phyloP scores from a whole-genome alignment of 805 yeast genomes.

The Saturnispora dispora region DNA sequence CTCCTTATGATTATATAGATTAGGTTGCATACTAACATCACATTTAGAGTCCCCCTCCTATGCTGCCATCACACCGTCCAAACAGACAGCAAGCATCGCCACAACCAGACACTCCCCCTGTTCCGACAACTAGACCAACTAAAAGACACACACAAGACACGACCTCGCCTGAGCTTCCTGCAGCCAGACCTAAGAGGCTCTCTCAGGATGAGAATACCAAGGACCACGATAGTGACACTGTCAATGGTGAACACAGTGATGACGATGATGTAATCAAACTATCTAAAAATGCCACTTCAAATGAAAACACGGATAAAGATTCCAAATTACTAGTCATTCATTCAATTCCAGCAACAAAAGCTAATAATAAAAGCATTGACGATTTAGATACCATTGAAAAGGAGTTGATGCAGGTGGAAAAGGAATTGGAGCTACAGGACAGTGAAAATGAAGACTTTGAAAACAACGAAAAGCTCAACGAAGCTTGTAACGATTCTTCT shows the following conservation, averaged over 20 bases:
- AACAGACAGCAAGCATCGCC: conserved; percentile 9
- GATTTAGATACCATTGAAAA: conserved; percentile 2
- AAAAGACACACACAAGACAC: not conserved
- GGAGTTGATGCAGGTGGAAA: not conserved
- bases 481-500: not conserved
- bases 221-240: not conserved
- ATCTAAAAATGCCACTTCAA: not conserved
- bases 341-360: not conserved
- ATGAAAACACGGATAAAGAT: not conserved
- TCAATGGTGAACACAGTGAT: not conserved
- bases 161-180: conserved; percentile 13
- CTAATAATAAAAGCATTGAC: not conserved
- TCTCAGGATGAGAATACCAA: not conserved
- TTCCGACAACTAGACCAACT: conserved; percentile 1
- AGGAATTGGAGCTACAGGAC: not conserved
- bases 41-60: not conserved
- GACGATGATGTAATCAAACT: not conserved
- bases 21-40: not conserved
- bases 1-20: not conserved
- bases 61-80: not conserved
- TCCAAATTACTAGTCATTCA: not conserved
- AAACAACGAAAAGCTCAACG: not conserved
- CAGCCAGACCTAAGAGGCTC: conserved; percentile 11
- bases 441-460: not conserved
- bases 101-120: not conserved